Conservation (phyloP, 1,139 yeast species). For the Suhomyces yuchorum region DNA sequence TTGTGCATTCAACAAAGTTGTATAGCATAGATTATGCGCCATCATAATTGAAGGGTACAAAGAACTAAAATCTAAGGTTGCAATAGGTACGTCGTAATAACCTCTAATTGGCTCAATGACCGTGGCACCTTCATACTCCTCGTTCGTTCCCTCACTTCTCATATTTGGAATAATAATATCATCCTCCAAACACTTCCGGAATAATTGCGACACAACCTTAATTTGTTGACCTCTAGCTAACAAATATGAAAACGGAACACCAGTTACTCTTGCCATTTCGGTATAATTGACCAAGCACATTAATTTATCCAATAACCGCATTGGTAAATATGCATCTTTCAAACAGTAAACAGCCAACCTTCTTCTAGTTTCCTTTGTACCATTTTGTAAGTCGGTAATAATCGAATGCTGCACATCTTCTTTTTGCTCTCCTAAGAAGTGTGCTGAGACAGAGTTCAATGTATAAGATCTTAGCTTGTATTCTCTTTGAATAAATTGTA, state of each 20-base stretch:
- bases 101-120: slow-evolving; percentile 97
- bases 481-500: slow-evolving; percentile 93
- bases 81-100: slow-evolving; percentile 94
- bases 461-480: slow-evolving; percentile 94
- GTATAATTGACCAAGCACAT: slow-evolving; percentile 97
- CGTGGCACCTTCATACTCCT: slow-evolving; percentile 98
- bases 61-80: slow-evolving; percentile 96
- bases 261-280: slow-evolving; percentile 99
- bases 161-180: slow-evolving; percentile 89
- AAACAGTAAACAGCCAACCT: slow-evolving; percentile 95
- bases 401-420: slow-evolving; percentile 98
- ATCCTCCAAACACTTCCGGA: slow-evolving; percentile 84
- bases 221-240: slow-evolving; percentile 95
- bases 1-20: slow-evolving; percentile 73
- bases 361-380: slow-evolving; percentile 88
- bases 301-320: slow-evolving; percentile 82
- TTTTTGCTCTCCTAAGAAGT: slow-evolving; percentile 91
- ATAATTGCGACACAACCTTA: slow-evolving; percentile 92
- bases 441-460: slow-evolving; percentile 92
- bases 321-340: slow-evolving; percentile 92
- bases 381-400: slow-evolving; percentile 92
- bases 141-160: slow-evolving; percentile 78
- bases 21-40: slow-evolving; percentile 98
- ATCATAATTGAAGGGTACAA: slow-evolving; percentile 98
- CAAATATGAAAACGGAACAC: slow-evolving; percentile 92